Evolutionary conservation across 2,329 filamentous ascomycete species (phyloP).

Genomic region (Diaporthe capsici): DNA sequence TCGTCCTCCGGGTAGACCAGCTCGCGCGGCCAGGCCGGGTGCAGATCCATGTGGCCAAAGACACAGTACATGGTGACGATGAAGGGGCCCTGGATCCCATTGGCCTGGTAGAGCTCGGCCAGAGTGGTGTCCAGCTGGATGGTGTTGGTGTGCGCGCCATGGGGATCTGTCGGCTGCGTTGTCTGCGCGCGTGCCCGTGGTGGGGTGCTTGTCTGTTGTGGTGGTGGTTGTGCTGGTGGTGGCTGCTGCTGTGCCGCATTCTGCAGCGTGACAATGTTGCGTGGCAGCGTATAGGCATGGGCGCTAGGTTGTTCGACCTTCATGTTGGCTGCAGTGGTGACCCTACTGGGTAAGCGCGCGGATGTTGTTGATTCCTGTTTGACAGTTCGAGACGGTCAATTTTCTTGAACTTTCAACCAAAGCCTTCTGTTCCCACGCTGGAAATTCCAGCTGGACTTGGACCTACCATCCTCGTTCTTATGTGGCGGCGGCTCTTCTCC

Average conservation of each 20-base stretch:
- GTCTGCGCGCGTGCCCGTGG: no score
- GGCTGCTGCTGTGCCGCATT: conserved; percentile 20
- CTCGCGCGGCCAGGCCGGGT: conserved; percentile 44
- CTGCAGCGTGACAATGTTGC: conserved; percentile 24
- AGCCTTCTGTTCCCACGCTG: neutral
- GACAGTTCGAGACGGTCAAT: neutral
- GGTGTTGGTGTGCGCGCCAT: neutral
- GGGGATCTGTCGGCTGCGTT: neutral
- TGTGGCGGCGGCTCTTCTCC: neutral
- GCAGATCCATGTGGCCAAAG: conserved; percentile 45
- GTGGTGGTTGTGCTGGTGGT: neutral
- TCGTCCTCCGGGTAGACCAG: conserved; percentile 45
- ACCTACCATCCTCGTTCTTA: neutral
- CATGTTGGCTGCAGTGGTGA: conserved; percentile 21
- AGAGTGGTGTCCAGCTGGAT: conserved; percentile 45
- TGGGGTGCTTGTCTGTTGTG: neutral
- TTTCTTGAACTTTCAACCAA: neutral
- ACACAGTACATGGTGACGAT: conserved; percentile 47
- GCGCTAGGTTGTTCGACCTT: neutral
- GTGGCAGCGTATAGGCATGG: neutral
- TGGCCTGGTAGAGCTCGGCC: conserved; percentile 44
- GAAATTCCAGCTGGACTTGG: neutral
- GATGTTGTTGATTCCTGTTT: neutral
- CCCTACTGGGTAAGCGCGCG: neutral
- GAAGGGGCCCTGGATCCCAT: conserved; percentile 44